These are phyloP conservation scores for Candida sonorensis DNA, from an alignment of 805 yeast genomes.

Conservation along the genomic window DNA sequence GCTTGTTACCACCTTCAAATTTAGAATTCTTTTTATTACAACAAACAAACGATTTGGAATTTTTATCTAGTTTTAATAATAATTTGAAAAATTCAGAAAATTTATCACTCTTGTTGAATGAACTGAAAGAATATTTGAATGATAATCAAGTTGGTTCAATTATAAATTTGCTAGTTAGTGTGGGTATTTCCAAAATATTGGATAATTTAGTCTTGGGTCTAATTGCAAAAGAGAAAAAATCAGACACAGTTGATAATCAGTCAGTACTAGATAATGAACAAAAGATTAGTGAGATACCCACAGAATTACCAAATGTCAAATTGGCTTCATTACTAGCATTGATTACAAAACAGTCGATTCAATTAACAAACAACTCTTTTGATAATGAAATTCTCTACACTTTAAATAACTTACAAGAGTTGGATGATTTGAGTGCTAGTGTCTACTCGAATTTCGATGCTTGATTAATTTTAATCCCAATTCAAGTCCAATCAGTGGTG, in stretches of 20 bases:
- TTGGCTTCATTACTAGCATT: constrained; percentile 69
- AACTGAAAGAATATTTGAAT: constrained; percentile 24
- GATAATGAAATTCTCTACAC: constrained; percentile 27
- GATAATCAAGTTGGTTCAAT: constrained; percentile 24
- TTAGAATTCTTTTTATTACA: constrained; percentile 47
- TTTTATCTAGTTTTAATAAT: constrained; percentile 26
- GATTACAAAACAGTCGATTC: constrained; percentile 54
- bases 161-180: constrained; percentile 32
- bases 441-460: constrained; percentile 71
- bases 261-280: constrained; percentile 1
- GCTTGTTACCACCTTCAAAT: constrained; percentile 44
- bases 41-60: constrained; percentile 42
- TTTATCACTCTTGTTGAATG: constrained; percentile 23
- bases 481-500: too few species aligned
- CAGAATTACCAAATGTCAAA: constrained; percentile 28
- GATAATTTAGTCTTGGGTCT: constrained; percentile 31
- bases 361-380: constrained; percentile 23
- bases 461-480: constrained; percentile 1
- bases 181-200: constrained; percentile 41
- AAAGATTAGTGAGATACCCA: not conserved
- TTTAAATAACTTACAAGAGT: constrained; percentile 49
- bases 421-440: constrained; percentile 85
- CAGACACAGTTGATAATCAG: constrained; percentile 1
- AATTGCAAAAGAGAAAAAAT: constrained; percentile 7
- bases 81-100: constrained; percentile 18